Base-by-base conservation (phyloP, 2,329 filamentous ascomycete genomes). In the Stachybotrys chlorohalonatus region DNA sequence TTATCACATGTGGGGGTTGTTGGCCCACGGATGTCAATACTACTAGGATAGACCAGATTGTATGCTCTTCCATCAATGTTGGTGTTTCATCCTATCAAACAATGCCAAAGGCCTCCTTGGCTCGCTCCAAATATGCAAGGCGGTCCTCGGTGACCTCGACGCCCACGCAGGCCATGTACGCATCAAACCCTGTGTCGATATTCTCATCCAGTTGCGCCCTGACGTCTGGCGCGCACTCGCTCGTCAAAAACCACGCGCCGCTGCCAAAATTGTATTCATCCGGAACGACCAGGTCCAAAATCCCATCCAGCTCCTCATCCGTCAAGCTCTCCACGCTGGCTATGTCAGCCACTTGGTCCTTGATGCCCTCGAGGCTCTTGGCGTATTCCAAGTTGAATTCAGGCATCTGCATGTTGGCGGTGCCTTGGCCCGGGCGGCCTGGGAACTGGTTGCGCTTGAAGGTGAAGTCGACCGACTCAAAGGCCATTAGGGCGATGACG, bases 381-480 rank as follows among this genome's bases (percentile, higher is more conserved):
- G 77, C 80, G 63, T 81, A 83, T 56, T 68, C 1, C 2, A 74
- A 57, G 63, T 80, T 80, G 68, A 58, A 79, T 2, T 54, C 47
- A 39, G 68, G 58, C 68, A 70, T 70, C 63, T 81, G 78, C 77
- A 81, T 78, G 66, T 81, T 81, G 57, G 72, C 73, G 1, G 88
- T 91, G 30, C 88, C 88, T 67, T 92, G 86, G 8, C 88, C 89
- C 0, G 85, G 77, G 0, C 71, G 64, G n/a, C 77, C 79, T 58
- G 74, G 72, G 39, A 53, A 59, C 62, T 83, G 74, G 70, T 91
- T 90, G 68, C 76, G 79, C 70, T 86, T 89, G 78, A 82, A 92
- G 63, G 80, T 77, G 72, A 92, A 89, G 58, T 85, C 77, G 24
- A 55, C 82, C 1, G 81, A 83, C 73, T 95, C 90, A 65, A 84